Conservation (phyloP, 2,329 filamentous ascomycete species). For the Curvularia sp. region DNA sequence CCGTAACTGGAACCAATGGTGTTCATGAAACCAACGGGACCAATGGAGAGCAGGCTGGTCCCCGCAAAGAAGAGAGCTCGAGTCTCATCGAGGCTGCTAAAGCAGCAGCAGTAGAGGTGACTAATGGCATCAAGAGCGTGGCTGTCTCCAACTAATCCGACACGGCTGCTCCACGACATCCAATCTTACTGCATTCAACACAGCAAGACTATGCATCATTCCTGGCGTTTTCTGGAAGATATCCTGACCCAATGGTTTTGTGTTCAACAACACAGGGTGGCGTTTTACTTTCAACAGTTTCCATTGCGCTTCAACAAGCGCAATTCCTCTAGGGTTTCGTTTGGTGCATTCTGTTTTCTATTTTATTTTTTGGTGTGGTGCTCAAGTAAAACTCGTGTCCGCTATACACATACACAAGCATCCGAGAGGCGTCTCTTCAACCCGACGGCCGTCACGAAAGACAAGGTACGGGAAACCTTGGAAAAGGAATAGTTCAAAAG, state of each 20-base stretch:
- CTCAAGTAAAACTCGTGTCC: not conserved
- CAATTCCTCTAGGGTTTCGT: conserved; percentile 8
- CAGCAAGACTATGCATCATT: conserved; percentile 33
- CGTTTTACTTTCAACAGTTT: conserved; percentile 35
- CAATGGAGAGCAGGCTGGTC: conserved; percentile 24
- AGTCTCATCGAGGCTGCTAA: conserved; percentile 38
- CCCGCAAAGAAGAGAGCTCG: conserved; percentile 24
- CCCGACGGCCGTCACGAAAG: conserved; percentile 48
- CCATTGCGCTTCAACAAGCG: conserved; percentile 32
- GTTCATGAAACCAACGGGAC: conserved; percentile 21
- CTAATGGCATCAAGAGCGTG: conserved; percentile 41
- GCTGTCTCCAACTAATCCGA: conserved; percentile 36
- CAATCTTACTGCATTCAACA: conserved; percentile 47
- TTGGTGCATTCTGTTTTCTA: not conserved
- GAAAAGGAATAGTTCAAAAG: conserved; percentile 13
- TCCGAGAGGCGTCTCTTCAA: conserved; percentile 51
- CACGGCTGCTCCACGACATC: conserved; percentile 10
- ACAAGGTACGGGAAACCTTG: conserved; percentile 18
- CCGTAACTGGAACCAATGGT: conserved; percentile 15
- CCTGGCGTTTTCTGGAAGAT: conserved; percentile 10
- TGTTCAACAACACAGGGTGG: conserved; percentile 17
- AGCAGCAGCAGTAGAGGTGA: conserved; percentile 39
- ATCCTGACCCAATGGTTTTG: not conserved
- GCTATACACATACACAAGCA: conserved; percentile 25
- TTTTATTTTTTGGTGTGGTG: not conserved